Evolutionary conservation across 2,329 filamentous ascomycete species (phyloP), one percentile per base, ranked within the genome.

Genomic region (Diplodia scrobiculata): DNA sequence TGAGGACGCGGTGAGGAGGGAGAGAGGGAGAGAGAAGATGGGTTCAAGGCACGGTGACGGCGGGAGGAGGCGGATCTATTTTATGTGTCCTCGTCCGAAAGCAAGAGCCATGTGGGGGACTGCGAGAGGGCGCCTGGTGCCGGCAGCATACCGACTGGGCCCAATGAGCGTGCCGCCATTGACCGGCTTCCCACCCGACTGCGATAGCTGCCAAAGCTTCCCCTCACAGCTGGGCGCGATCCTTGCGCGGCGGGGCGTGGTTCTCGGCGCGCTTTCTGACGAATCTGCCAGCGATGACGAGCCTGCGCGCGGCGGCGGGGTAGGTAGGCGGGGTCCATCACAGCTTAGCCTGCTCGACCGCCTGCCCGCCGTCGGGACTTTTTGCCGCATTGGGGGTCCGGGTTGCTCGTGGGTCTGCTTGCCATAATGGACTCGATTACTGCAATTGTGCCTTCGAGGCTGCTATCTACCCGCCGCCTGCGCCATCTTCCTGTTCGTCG

Each of bases 21-120:
- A 45, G 27, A n/a, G 14, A 38, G 41, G 10, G 29, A n/a, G 32
- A 5, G 6, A 27, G 19, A 17, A 34, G 32, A 34, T 21, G 27
- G 29, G 25, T 38, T 38, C 32, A 47, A 21, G 5, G n/a, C 9
- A 19, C 29, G n/a, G 25, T 4, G 51, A 59, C 25, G 63, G 41
- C 45, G 47, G 53, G 45, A 32, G 51, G 62, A 25, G 13, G 50
- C 62, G 55, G 64, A 53, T 36, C 36, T 53, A 53, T 66, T 41
- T 65, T 48, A 53, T 51, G 13, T 45, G 41, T 55, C 54, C 19
- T 50, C 64, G 62, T 25, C 48, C 60, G 60, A 45, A 36, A 55
- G 63, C 63, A 50, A 9, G 53, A 51, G 55, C 64, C 64, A 66
- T 66, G 64, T 66, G 64, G 64, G 64, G 64, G 64, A 59, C 25